These are phyloP conservation scores for Wakefieldia striispora DNA, from an alignment of 768 basidiomycete species.

Conservation along the genomic window DNA sequence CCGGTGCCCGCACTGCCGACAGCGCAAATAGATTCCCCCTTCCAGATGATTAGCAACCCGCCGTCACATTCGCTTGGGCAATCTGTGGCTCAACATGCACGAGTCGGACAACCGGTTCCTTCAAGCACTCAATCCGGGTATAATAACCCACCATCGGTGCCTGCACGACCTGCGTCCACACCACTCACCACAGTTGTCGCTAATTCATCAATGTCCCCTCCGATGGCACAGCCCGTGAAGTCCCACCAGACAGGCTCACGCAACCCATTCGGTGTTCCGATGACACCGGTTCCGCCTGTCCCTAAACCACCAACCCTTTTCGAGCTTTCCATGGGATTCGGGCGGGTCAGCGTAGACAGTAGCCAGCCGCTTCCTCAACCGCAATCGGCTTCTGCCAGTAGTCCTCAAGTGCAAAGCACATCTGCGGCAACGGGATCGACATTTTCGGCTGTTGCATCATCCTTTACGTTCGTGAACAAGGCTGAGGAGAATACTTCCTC, in stretches of 20 bases:
- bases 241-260: slow-evolving; percentile 91
- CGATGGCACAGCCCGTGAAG: slow-evolving; percentile 61
- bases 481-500: slow-evolving; percentile 20
- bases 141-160: slow-evolving; percentile 25
- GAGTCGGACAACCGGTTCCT: slow-evolving; percentile 8
- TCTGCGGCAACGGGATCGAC: slow-evolving; percentile 37
- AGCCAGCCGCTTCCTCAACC: slow-evolving; percentile 30
- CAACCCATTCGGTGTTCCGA: slow-evolving; percentile 89
- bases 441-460: slow-evolving; percentile 71
- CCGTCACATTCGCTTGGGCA: slow-evolving; percentile 16
- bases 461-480: slow-evolving; percentile 52
- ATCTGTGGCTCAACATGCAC: slow-evolving; percentile 2
- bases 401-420: slow-evolving; percentile 26
- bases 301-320: slow-evolving; percentile 80
- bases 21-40: slow-evolving; percentile 9
- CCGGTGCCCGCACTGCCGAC: slow-evolving; percentile 8
- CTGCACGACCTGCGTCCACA: slow-evolving; percentile 68
- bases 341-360: slow-evolving; percentile 22
- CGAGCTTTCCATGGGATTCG: slow-evolving; percentile 63
- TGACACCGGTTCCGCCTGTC: slow-evolving; percentile 57
- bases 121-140: slow-evolving; percentile 8
- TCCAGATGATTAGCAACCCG: slow-evolving; percentile 8
- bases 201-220: slow-evolving; percentile 36
- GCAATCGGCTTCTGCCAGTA: slow-evolving; percentile 33
- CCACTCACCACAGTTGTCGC: slow-evolving; percentile 49